Base-by-base conservation (phyloP, 75 land plant genomes). In the Isoetes taiwanensis region DNA sequence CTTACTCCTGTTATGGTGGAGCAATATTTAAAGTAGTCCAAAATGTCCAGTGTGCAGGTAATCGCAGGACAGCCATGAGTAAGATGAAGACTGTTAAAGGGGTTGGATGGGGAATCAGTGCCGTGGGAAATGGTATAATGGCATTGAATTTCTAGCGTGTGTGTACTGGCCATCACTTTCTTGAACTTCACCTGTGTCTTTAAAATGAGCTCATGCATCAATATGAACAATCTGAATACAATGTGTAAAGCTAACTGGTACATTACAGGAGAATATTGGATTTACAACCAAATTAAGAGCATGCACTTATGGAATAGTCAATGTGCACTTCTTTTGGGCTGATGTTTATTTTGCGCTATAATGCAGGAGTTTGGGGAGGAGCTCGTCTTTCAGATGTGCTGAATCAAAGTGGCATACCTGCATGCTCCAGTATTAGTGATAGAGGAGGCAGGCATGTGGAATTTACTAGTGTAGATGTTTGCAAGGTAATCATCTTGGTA, bases 41-140 rank as follows among this genome's bases (percentile, higher is more conserved):
- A 21, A 30, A 12, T 32, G 28, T 31, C 2, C 68, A 93, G 99
- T 93, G 99, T 84, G 99, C 99, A 59, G 99, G 99, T 2, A 93
- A 93, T 34, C 68, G 99, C 43, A 79, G 99, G 66, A 93, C 96
- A 5, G 90, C 82, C 3, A 93, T 93, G 99, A 93, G 96, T 64
- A 63, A 72, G 60, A 64, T 19, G 35, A 64, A 66, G 68, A 76
- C 58, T 60, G 99, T 93, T 52, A 84, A 48, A 65, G 99, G 99
- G 21, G 99, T 93, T 64, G 99, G 99, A 27, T 93, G 99, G 98
- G 99, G 80, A 61, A 59, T 78, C 56, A 38, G 78, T 63, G 99
- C 99, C 46, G 21, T 93, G 65, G 99, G 96, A 64, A 93, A 81
- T 78, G 99, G 99, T 93, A 41, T 19, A 67, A 34, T 17, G 2